Percentiles rank a stretch among this genome's conserved stretches.
These are phyloP conservation scores for Encephalitozoon romaleae DNA, from an alignment of 371 early-diverging fungal species.

Conservation along the genomic window DNA sequence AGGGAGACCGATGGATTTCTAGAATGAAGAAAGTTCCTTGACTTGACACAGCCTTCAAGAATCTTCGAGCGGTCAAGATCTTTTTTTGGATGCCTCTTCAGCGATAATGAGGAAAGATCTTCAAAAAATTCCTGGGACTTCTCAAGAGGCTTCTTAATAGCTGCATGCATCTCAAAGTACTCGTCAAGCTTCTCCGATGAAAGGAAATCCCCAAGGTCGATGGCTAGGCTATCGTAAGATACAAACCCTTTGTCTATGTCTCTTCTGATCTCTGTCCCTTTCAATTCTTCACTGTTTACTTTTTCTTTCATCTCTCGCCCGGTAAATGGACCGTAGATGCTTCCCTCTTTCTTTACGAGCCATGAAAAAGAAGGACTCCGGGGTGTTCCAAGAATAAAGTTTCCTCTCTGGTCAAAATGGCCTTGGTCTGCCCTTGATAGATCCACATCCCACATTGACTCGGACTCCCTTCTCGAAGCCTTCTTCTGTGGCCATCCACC, in stretches of 20 bases:
- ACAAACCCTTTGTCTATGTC: slow-evolving; percentile 50
- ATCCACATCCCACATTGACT: slow-evolving; percentile 19
- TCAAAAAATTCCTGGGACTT: slow-evolving; percentile 1
- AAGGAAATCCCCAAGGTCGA: slow-evolving; percentile 17
- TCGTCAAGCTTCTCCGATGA: slow-evolving; percentile 15
- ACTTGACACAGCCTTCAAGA: background rate
- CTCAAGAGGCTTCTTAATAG: background rate
- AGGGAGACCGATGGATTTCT: slow-evolving; percentile 13
- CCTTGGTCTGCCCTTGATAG: slow-evolving; percentile 13
- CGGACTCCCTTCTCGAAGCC: background rate
- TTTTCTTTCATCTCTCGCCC: slow-evolving; percentile 27
- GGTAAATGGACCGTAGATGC: slow-evolving; percentile 43
- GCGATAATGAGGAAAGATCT: background rate
- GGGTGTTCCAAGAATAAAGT: slow-evolving; percentile 1
- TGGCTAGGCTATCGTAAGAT: slow-evolving; percentile 16
- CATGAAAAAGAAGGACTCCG: slow-evolving; percentile 4
- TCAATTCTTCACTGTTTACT: background rate
- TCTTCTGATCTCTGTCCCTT: slow-evolving; percentile 26
- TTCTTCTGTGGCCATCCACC: background rate
- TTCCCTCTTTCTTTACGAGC: slow-evolving; percentile 14
- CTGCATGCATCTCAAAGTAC: slow-evolving; percentile 4
- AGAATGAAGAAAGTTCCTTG: slow-evolving; percentile 16
- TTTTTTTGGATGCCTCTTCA: background rate
- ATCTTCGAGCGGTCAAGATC: background rate
- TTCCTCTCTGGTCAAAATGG: background rate